phyloP scores from a whole-genome alignment of 2,329 filamentous ascomycete genomes.

The Fusarium sp. region DNA sequence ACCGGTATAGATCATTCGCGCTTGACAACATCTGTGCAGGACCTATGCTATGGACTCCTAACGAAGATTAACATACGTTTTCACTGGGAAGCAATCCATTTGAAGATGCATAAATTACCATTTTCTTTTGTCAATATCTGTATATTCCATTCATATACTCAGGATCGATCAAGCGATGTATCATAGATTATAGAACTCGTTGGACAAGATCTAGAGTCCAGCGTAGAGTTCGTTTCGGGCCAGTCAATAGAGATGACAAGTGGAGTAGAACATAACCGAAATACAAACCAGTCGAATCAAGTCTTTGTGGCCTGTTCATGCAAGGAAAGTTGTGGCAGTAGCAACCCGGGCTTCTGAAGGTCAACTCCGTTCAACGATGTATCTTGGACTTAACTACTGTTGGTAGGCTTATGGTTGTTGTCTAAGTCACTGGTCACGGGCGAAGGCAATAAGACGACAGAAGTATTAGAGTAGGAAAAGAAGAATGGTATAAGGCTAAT shows the following conservation, averaged over 20 bases:
- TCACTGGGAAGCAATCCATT: neutral
- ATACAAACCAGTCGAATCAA: neutral
- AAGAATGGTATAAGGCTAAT: constrained; percentile 8
- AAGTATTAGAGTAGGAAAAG: neutral
- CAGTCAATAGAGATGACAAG: neutral
- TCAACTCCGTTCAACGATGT: neutral
- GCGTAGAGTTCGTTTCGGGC: neutral
- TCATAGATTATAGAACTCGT: neutral
- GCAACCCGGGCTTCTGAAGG: neutral
- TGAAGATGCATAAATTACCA: neutral
- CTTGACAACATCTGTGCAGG: constrained; percentile 62
- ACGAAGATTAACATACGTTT: constrained; percentile 20
- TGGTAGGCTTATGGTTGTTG: neutral
- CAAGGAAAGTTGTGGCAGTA: neutral
- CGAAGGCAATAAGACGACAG: neutral
- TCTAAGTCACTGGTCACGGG: neutral
- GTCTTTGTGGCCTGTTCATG: neutral
- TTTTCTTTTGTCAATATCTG: constrained; percentile 3
- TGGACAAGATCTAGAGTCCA: neutral
- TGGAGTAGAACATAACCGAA: neutral
- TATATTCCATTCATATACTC: neutral
- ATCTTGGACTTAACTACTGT: neutral
- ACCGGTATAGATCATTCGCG: constrained; percentile 66
- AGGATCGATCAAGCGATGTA: neutral
- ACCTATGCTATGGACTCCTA: constrained; percentile 51